Percentiles rank a stretch among this genome's conserved stretches.
These are phyloP conservation scores for Schizonepeta tenuifolia DNA, from an alignment of 257 asterid species.

Conservation along the genomic window DNA sequence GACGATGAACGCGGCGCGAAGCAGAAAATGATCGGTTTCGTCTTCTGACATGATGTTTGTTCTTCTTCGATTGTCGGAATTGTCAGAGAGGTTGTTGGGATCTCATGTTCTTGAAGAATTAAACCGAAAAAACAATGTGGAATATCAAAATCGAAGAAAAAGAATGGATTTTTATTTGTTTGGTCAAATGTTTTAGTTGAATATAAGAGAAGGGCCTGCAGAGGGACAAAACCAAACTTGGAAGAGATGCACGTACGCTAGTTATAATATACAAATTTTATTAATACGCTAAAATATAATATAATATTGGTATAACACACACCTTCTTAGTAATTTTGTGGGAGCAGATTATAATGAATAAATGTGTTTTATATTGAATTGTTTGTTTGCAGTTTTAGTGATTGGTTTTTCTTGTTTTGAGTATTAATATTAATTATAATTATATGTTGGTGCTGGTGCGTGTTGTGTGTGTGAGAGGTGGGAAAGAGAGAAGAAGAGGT, in stretches of 20 bases:
- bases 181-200: conserved; percentile 39
- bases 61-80: conserved; percentile 28
- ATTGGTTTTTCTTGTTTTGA: conserved; percentile 11
- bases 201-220: conserved; percentile 62
- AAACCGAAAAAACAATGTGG: not conserved
- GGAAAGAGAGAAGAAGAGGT: conserved; percentile 30
- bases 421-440: no score
- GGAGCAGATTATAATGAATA: not conserved
- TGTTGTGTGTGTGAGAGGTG: conserved; percentile 21
- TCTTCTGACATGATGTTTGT: conserved; percentile 62
- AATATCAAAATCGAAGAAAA: conserved; percentile 23
- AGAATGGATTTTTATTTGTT: conserved; percentile 24
- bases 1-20: conserved; percentile 39
- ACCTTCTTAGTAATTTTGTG: not conserved
- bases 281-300: no score
- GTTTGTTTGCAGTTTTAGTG: conserved; percentile 1
- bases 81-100: conserved; percentile 37
- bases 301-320: no score
- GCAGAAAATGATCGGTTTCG: conserved; percentile 43
- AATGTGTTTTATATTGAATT: conserved; percentile 8
- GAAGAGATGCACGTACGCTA: conserved; percentile 65
- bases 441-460: not conserved
- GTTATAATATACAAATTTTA: not conserved
- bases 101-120: conserved; percentile 38
- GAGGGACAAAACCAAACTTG: conserved; percentile 51